A percentile compares a stretch with the other conserved stretches of the same genome.
These are phyloP conservation scores for Colletotrichum horii DNA, from an alignment of 2,329 filamentous ascomycete species.

Conservation along the genomic window DNA sequence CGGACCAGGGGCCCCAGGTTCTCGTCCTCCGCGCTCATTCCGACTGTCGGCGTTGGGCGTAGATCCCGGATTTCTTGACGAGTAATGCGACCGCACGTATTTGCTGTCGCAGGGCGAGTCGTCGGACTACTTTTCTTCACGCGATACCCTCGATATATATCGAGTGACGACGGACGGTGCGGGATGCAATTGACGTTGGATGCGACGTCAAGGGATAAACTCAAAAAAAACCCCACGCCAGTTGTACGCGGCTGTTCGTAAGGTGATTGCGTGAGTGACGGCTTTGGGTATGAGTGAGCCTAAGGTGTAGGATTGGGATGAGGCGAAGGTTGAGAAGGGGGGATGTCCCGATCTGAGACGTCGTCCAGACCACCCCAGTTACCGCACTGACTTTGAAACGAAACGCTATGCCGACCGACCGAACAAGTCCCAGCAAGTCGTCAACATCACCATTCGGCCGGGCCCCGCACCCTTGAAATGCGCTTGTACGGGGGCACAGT, in stretches of 20 bases:
- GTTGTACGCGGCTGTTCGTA: background rate
- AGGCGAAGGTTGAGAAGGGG: background rate
- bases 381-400: slow-evolving; percentile 19
- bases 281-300: background rate
- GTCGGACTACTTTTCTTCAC: background rate
- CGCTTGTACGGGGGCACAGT: background rate
- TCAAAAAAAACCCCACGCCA: slow-evolving; percentile 11
- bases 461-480: background rate
- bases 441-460: background rate
- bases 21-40: slow-evolving; percentile 12
- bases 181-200: background rate
- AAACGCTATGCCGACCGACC: background rate
- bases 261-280: background rate
- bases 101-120: background rate
- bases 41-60: background rate
- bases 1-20: slow-evolving; percentile 55
- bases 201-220: slow-evolving; percentile 8
- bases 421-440: background rate
- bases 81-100: background rate
- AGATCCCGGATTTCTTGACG: background rate
- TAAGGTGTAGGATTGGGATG: background rate
- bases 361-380: background rate
- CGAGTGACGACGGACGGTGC: background rate
- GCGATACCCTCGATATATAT: background rate
- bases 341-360: slow-evolving; percentile 12